Conservation (phyloP, 805 yeast genomes). For the Cyberlindnera euphorbiae region DNA sequence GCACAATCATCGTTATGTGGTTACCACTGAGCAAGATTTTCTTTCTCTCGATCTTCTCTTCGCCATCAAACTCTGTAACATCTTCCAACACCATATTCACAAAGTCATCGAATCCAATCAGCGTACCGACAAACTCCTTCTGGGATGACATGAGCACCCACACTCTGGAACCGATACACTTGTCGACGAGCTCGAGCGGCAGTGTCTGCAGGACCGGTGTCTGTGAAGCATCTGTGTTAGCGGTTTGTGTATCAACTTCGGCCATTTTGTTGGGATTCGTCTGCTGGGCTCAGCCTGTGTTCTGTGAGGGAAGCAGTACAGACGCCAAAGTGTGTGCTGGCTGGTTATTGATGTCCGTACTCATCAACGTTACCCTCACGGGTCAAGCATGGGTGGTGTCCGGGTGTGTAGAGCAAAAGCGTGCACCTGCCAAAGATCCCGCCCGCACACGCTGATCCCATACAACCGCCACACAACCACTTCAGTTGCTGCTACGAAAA, state of each 20-base stretch:
- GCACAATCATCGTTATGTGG: slow-evolving; percentile 64
- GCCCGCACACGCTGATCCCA: not conserved
- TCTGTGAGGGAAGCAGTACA: too few relatives aligned
- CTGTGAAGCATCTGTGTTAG: slow-evolving; percentile 3
- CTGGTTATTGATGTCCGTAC: too few relatives aligned
- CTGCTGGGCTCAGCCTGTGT: not conserved
- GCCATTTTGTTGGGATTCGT: not conserved
- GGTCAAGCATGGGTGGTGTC: slow-evolving; percentile 1
- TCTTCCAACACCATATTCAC: slow-evolving; percentile 87
- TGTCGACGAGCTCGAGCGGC: slow-evolving; percentile 86
- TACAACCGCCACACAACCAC: too few relatives aligned
- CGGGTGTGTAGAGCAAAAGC: too few relatives aligned
- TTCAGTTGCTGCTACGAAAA: not conserved
- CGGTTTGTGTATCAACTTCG: not conserved
- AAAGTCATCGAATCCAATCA: slow-evolving; percentile 92
- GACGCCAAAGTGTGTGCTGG: too few relatives aligned
- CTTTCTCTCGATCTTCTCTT: slow-evolving; percentile 42
- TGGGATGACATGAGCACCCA: slow-evolving; percentile 60
- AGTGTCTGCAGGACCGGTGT: slow-evolving; percentile 24
- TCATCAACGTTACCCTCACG: too few relatives aligned
- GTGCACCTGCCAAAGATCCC: too few relatives aligned
- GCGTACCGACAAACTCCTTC: slow-evolving; percentile 82
- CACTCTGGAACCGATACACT: slow-evolving; percentile 74
- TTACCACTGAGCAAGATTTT: slow-evolving; percentile 69
- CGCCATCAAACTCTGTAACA: slow-evolving; percentile 58